Conservation (phyloP, 2,329 filamentous ascomycete species). For the Sordariomycetes sp. region DNA sequence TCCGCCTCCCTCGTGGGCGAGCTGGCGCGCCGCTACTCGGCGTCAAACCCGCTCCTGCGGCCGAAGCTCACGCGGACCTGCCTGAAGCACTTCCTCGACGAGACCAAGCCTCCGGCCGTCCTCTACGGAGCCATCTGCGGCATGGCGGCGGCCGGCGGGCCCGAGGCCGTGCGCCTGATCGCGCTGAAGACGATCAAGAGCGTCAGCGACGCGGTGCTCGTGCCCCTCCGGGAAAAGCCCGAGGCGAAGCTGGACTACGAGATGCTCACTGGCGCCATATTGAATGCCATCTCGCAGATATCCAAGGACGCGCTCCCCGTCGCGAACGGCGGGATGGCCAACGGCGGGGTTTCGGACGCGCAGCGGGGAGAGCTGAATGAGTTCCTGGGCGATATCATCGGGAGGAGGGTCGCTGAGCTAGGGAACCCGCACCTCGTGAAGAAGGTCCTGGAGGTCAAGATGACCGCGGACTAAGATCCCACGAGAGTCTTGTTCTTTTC, state of each 20-base stretch:
- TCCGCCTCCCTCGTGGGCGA: slow-evolving; percentile 71
- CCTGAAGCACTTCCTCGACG: slow-evolving; percentile 84
- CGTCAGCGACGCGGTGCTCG: slow-evolving; percentile 42
- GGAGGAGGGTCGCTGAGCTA: slow-evolving; percentile 32
- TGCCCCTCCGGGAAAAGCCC: slow-evolving; percentile 39
- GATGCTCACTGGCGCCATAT: slow-evolving; percentile 43
- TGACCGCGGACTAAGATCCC: slow-evolving; percentile 21
- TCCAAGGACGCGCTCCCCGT: slow-evolving; percentile 22
- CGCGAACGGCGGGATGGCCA: background rate
- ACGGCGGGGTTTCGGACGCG: slow-evolving; percentile 16
- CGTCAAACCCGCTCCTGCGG: slow-evolving; percentile 71
- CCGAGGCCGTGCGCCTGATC: slow-evolving; percentile 45
- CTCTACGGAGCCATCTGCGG: slow-evolving; percentile 85
- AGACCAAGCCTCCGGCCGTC: slow-evolving; percentile 68
- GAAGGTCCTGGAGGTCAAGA: slow-evolving; percentile 43
- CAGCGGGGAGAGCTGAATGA: slow-evolving; percentile 37
- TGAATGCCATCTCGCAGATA: slow-evolving; percentile 40
- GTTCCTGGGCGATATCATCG: slow-evolving; percentile 44
- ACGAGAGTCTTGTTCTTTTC: slow-evolving; percentile 10
- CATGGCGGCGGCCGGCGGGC: slow-evolving; percentile 63
- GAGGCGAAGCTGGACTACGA: slow-evolving; percentile 41
- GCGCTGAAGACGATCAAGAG: slow-evolving; percentile 44
- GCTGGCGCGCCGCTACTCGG: slow-evolving; percentile 72
- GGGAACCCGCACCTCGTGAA: slow-evolving; percentile 36
- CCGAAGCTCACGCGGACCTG: slow-evolving; percentile 87